These are phyloP conservation scores for Brettanomyces sp. DNA, from an alignment of 805 yeast genomes.

Conservation along the genomic window DNA sequence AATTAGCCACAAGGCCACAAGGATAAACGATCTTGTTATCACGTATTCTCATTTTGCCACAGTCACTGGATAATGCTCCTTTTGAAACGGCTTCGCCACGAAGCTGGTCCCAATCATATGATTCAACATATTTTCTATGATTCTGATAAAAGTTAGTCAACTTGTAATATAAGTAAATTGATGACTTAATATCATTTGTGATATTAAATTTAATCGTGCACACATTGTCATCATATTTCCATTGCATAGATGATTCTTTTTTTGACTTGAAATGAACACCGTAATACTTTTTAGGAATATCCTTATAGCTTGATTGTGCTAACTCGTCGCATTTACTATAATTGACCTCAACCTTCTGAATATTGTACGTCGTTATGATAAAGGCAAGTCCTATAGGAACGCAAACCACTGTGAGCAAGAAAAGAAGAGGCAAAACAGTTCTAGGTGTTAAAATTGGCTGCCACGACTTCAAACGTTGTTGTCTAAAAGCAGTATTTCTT, in stretches of 20 bases:
- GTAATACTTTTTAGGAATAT: constrained; percentile 53
- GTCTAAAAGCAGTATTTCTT: constrained; percentile 73
- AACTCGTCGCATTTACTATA: constrained; percentile 59
- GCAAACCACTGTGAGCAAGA: constrained; percentile 66
- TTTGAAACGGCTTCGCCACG: constrained; percentile 61
- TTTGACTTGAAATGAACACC: constrained; percentile 49
- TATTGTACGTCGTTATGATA: constrained; percentile 65
- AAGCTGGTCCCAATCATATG: constrained; percentile 73
- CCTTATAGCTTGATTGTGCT: constrained; percentile 28
- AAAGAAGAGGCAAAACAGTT: constrained; percentile 77
- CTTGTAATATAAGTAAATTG: constrained; percentile 72
- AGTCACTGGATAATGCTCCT: constrained; percentile 39
- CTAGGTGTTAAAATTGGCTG: constrained; percentile 87
- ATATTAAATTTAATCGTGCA: constrained; percentile 68
- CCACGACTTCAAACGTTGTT: constrained; percentile 55
- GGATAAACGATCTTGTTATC: constrained; percentile 57
- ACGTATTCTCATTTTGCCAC: constrained; percentile 39
- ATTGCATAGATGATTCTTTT: constrained; percentile 27
- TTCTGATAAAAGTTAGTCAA: constrained; percentile 89
- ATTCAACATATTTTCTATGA: constrained; percentile 86
- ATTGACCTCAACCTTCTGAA: constrained; percentile 65
- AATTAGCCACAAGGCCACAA: constrained; percentile 92
- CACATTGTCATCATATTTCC: constrained; percentile 44
- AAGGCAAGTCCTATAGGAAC: constrained; percentile 89
- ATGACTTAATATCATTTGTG: constrained; percentile 61